phyloP scores from a whole-genome alignment of 2,329 filamentous ascomycete genomes.

The Penicillium sp. region DNA sequence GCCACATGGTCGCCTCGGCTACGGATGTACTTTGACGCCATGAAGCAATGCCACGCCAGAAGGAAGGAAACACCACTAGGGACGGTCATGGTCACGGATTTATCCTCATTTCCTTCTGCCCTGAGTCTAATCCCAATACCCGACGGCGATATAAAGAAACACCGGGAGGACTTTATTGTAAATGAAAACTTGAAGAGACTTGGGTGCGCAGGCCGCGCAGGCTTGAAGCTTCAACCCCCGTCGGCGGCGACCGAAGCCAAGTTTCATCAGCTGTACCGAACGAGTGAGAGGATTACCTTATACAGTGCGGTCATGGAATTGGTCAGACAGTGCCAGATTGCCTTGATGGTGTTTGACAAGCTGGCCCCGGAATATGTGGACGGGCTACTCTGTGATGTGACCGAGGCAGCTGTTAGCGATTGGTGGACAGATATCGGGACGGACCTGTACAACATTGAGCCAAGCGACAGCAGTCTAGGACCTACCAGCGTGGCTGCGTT shows the following conservation, averaged over 20 bases:
- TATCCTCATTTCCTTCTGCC: conserved; percentile 86
- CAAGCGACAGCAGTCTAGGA: conserved; percentile 86
- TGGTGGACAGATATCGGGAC: conserved; percentile 96
- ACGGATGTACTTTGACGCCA: conserved; percentile 78
- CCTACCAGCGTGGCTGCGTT: conserved; percentile 87
- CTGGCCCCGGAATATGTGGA: conserved; percentile 87
- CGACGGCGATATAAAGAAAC: conserved; percentile 75
- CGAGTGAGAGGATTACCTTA: conserved; percentile 76
- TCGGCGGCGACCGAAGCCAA: conserved; percentile 81
- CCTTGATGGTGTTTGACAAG: conserved; percentile 82
- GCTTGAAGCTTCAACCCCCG: conserved; percentile 74
- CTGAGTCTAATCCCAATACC: conserved; percentile 89
- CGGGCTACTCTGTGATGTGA: conserved; percentile 87
- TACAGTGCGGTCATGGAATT: conserved; percentile 79
- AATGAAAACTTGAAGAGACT: conserved; percentile 92
- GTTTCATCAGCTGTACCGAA: conserved; percentile 86
- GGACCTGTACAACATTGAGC: conserved; percentile 89
- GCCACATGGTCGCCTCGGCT: conserved; percentile 74
- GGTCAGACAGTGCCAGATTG: conserved; percentile 86
- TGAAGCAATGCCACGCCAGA: conserved; percentile 80
- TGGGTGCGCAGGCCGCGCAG: conserved; percentile 85
- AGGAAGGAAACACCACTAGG: conserved; percentile 79
- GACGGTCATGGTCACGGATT: conserved; percentile 87
- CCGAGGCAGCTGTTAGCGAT: conserved; percentile 82
- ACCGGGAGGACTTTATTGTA: conserved; percentile 82